Percentiles rank a stretch among this genome's conserved stretches.
Evolutionary conservation across 2,329 filamentous ascomycete species (phyloP).

Genomic region (Calonectria honghensis): DNA sequence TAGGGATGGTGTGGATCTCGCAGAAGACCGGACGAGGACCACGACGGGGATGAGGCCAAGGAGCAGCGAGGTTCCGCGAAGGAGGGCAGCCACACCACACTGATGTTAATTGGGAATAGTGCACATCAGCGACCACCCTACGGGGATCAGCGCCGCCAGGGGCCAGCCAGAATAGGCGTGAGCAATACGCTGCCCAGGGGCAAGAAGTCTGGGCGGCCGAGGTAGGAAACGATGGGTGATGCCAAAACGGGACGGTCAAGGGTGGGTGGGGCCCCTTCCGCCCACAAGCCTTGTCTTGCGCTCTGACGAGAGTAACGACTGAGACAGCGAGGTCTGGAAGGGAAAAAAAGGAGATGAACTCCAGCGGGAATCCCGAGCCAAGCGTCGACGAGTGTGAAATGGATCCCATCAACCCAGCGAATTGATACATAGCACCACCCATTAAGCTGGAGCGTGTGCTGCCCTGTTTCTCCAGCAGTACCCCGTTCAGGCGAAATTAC

Average conservation of each 20-base stretch:
- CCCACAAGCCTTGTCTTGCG: slow-evolving; percentile 43
- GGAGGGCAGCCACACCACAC: slow-evolving; percentile 45
- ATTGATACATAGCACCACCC: slow-evolving; percentile 3
- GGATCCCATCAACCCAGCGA: slow-evolving; percentile 34
- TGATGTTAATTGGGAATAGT: slow-evolving; percentile 44
- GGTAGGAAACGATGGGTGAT: slow-evolving; percentile 28
- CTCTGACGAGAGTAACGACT: slow-evolving; percentile 49
- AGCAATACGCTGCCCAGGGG: slow-evolving; percentile 18
- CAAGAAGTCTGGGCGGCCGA: slow-evolving; percentile 29
- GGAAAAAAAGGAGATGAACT: slow-evolving; percentile 32
- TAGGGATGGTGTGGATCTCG: slow-evolving; percentile 24
- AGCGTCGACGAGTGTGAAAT: slow-evolving; percentile 37
- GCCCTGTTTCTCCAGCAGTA: slow-evolving; percentile 16
- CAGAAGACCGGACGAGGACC: slow-evolving; percentile 19
- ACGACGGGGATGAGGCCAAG: slow-evolving; percentile 7
- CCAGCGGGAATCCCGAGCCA: slow-evolving; percentile 20
- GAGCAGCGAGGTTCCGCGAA: slow-evolving; percentile 26
- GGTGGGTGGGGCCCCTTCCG: slow-evolving; percentile 39
- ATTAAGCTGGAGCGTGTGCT: slow-evolving; percentile 20
- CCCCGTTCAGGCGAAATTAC: slow-evolving; percentile 40
- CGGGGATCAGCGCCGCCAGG: slow-evolving; percentile 36
- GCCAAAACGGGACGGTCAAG: slow-evolving; percentile 42
- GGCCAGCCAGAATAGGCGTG: slow-evolving; percentile 19
- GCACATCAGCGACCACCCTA: slow-evolving; percentile 45
- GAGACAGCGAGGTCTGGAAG: slow-evolving; percentile 44